A percentile compares a stretch with the other conserved stretches of the same genome.
Conservation (phyloP, 2,329 filamentous ascomycete genomes). For the Ophiostoma ips region DNA sequence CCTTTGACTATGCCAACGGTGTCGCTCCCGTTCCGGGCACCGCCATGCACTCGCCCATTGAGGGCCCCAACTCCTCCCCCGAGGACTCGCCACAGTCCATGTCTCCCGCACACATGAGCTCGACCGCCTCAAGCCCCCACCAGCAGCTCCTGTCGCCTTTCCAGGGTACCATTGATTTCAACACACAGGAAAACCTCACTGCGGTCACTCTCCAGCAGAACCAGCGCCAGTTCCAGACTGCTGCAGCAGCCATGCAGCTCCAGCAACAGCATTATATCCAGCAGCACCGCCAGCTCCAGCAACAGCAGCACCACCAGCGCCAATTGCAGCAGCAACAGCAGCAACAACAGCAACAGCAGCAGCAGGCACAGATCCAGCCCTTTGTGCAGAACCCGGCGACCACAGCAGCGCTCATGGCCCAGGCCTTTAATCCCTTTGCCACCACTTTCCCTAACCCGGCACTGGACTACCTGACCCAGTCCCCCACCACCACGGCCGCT, state of each 20-base stretch:
- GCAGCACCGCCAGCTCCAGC: slow-evolving; percentile 31
- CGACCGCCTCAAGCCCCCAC: slow-evolving; percentile 38
- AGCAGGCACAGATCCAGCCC: slow-evolving; percentile 36
- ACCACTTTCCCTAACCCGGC: slow-evolving; percentile 39
- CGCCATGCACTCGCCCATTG: slow-evolving; percentile 24
- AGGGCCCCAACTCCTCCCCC: slow-evolving; percentile 35
- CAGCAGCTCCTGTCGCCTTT: slow-evolving; percentile 43
- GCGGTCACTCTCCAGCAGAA: slow-evolving; percentile 49
- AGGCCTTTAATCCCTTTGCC: slow-evolving; percentile 34
- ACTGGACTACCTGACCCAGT: slow-evolving; percentile 47
- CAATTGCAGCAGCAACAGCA: slow-evolving; percentile 22
- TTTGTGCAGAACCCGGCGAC: slow-evolving; percentile 43
- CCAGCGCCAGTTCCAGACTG: slow-evolving; percentile 29
- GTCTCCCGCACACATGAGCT: slow-evolving; percentile 30
- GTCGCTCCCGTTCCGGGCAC: slow-evolving; percentile 18
- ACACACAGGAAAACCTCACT: slow-evolving; percentile 34
- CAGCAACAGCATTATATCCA: slow-evolving; percentile 29
- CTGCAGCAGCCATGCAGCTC: slow-evolving; percentile 23
- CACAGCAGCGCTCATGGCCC: slow-evolving; percentile 24
- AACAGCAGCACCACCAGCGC: slow-evolving; percentile 31
- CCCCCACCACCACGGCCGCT: slow-evolving; percentile 39
- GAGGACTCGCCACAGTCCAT: slow-evolving; percentile 34
- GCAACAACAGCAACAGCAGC: slow-evolving; percentile 17
- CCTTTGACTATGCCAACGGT: slow-evolving; percentile 32
- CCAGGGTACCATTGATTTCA: slow-evolving; percentile 35